phyloP scores from a whole-genome alignment of 208 protist genomes.

The Crithidia brevicula region DNA sequence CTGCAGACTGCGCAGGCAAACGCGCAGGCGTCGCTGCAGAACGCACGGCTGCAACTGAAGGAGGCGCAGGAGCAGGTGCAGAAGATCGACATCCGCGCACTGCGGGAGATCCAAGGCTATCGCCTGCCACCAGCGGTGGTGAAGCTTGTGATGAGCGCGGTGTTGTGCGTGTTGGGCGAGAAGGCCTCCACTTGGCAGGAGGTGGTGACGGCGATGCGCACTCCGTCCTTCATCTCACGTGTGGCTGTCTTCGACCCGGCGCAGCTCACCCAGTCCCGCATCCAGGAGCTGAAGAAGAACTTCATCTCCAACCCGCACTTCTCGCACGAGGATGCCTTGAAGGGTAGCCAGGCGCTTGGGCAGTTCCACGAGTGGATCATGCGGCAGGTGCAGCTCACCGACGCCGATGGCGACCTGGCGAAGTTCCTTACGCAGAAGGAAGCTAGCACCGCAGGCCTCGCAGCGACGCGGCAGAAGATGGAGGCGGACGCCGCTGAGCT shows the following conservation, averaged over 20 bases:
- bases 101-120: conserved; percentile 71
- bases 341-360: conserved; percentile 58
- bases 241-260: conserved; percentile 50
- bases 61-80: conserved; percentile 49
- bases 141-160: conserved; percentile 67
- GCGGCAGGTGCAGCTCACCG: conserved; percentile 44
- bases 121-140: conserved; percentile 68
- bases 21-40: conserved; percentile 21
- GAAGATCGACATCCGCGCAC: conserved; percentile 45
- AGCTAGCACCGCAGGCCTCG: conserved; percentile 13
- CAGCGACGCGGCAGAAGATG: conserved; percentile 20
- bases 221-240: conserved; percentile 41
- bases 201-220: conserved; percentile 42
- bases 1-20: conserved; percentile 25
- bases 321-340: conserved; percentile 52
- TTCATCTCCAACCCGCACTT: conserved; percentile 51
- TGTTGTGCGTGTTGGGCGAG: conserved; percentile 64
- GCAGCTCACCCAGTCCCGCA: conserved; percentile 27
- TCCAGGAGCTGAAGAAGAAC: conserved; percentile 30
- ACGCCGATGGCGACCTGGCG: conserved; percentile 23
- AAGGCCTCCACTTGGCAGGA: conserved; percentile 43
- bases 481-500: conserved; percentile 29
- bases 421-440: conserved; percentile 16
- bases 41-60: conserved; percentile 40
- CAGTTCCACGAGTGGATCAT: conserved; percentile 68